Evolutionary conservation across 1,284 basidiomycete genomes (phyloP).

Genomic region (Naganishia sp.): DNA sequence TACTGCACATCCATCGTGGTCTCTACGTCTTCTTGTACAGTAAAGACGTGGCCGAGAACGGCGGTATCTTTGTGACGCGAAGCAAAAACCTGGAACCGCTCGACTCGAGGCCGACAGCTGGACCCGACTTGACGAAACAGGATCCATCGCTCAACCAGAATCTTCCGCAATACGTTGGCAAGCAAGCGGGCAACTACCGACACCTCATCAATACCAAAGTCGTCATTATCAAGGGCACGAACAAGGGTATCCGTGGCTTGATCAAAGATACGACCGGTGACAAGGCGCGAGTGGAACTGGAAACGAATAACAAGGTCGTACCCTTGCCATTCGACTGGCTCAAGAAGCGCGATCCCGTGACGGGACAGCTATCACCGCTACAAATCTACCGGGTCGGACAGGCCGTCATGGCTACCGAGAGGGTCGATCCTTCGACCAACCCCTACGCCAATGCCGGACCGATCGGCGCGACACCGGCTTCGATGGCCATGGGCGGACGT

Average conservation of each 20-base stretch:
- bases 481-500: conserved; percentile 41
- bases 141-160: conserved; percentile 71
- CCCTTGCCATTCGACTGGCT: conserved; percentile 80
- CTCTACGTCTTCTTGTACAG: conserved; percentile 94
- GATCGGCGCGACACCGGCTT: conserved; percentile 24
- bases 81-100: conserved; percentile 46
- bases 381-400: conserved; percentile 32
- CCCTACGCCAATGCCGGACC: conserved; percentile 38
- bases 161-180: conserved; percentile 40
- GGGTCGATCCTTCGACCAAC: conserved; percentile 32
- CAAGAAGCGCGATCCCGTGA: conserved; percentile 55
- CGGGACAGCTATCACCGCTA: conserved; percentile 15
- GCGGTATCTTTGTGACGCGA: conserved; percentile 86
- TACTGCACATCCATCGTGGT: conserved; percentile 93
- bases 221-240: conserved; percentile 79
- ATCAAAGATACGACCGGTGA: conserved; percentile 94
- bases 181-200: conserved; percentile 65
- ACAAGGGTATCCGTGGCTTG: conserved; percentile 87
- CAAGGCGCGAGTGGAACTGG: conserved; percentile 84
- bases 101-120: conserved; percentile 64
- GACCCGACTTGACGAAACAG: conserved; percentile 88
- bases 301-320: conserved; percentile 86
- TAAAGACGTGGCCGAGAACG: conserved; percentile 84
- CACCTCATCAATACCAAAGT: conserved; percentile 79
- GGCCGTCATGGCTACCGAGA: conserved; percentile 29